phyloP scores from a whole-genome alignment of 495 filamentous ascomycete species.

The Filosporella fistucella region DNA sequence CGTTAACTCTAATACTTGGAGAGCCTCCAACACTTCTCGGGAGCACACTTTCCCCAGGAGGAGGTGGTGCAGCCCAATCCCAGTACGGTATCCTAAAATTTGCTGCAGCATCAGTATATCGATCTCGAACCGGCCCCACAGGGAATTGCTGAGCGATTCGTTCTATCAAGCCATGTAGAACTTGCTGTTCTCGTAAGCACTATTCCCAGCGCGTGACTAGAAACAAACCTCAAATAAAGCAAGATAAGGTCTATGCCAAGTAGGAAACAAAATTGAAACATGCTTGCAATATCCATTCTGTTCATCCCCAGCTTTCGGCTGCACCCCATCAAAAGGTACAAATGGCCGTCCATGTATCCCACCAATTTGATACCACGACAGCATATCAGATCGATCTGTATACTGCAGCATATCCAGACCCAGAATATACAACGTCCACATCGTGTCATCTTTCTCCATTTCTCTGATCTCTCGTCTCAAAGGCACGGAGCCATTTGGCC shows the following conservation, averaged over 20 bases:
- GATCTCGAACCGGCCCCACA: constrained; percentile 31
- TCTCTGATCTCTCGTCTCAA: constrained; percentile 47
- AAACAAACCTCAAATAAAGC: constrained; percentile 57
- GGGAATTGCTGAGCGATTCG: constrained; percentile 50
- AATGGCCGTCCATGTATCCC: constrained; percentile 64
- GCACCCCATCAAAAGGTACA: constrained; percentile 51
- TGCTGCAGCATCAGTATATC: constrained; percentile 44
- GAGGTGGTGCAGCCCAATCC: constrained; percentile 59
- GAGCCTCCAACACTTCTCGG: constrained; percentile 41
- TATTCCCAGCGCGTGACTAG: background rate
- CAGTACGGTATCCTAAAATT: constrained; percentile 63
- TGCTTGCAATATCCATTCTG: constrained; percentile 61
- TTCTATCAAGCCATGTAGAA: constrained; percentile 28
- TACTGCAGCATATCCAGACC: constrained; percentile 34
- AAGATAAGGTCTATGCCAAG: constrained; percentile 72
- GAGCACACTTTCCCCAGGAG: constrained; percentile 38
- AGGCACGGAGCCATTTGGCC: constrained; percentile 23
- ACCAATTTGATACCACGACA: constrained; percentile 31
- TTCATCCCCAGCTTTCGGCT: constrained; percentile 37
- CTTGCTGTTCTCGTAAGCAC: constrained; percentile 21
- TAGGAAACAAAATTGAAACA: constrained; percentile 58
- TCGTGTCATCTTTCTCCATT: constrained; percentile 48
- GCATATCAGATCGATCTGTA: constrained; percentile 43
- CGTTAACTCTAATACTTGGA: constrained; percentile 40
- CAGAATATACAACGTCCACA: constrained; percentile 24